Conservation (phyloP, 1,284 basidiomycete genomes). For the Pseudozyma sp. region DNA sequence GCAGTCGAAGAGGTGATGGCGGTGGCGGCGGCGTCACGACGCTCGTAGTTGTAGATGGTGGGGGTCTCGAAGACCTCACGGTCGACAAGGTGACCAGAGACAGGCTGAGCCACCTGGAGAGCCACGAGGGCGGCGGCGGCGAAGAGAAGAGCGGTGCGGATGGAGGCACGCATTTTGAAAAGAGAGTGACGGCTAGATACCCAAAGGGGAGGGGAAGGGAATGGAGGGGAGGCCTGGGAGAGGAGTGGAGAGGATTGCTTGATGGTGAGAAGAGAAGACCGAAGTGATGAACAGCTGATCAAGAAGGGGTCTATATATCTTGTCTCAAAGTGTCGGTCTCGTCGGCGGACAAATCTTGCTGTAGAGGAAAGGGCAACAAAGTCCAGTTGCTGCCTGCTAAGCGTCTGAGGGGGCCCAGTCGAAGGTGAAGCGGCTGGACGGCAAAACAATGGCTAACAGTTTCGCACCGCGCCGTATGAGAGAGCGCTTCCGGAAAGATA, state of each 20-base stretch:
- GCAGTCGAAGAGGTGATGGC: conserved; percentile 14
- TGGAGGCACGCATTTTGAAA: conserved; percentile 34
- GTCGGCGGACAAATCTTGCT: background rate
- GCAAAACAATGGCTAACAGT: background rate
- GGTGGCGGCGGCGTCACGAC: conserved; percentile 20
- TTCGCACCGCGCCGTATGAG: background rate
- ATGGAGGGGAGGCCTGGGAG: conserved; percentile 5
- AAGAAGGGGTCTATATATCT: conserved; percentile 18
- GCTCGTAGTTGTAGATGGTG: conserved; percentile 35
- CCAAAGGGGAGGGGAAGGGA: conserved; percentile 13
- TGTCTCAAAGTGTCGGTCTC: conserved; percentile 3
- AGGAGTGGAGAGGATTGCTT: conserved; percentile 33
- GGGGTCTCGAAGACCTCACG: conserved; percentile 47
- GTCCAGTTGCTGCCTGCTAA: background rate
- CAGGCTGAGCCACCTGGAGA: conserved; percentile 47
- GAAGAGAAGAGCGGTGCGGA: conserved; percentile 37
- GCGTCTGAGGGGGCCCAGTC: background rate
- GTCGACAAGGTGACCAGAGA: conserved; percentile 39
- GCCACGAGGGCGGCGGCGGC: conserved; percentile 35
- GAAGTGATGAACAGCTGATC: conserved; percentile 2
- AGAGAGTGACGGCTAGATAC: conserved; percentile 15
- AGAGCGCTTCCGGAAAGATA: conserved; percentile 6
- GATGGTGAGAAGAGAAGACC: conserved; percentile 12
- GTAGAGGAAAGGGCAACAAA: background rate
- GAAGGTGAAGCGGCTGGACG: background rate